These are phyloP conservation scores for Pythium insidiosum DNA, from an alignment of 352 stramenopile species.

Conservation along the genomic window DNA sequence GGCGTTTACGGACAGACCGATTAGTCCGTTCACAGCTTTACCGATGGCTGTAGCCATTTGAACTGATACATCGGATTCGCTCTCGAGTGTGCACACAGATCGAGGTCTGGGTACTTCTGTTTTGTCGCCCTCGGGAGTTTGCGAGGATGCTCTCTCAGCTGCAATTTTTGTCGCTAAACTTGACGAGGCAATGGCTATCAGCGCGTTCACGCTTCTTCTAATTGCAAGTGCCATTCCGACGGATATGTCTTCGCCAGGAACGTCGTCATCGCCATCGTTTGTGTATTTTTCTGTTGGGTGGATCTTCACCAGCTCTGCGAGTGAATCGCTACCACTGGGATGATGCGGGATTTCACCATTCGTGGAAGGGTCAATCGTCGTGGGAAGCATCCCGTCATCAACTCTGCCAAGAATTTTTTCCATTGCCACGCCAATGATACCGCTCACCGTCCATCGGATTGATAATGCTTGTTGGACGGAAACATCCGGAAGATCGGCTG, in stretches of 20 bases:
- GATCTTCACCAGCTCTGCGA: too few species aligned
- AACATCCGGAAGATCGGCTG: too few species aligned
- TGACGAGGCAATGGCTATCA: too few species aligned
- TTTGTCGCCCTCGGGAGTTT: not conserved
- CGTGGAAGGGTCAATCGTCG: not conserved
- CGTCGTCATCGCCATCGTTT: not conserved
- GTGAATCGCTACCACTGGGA: too few species aligned
- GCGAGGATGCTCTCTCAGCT: too few species aligned
- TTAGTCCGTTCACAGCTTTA: constrained; percentile 28
- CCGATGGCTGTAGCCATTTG: constrained; percentile 40
- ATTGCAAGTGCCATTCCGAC: too few species aligned
- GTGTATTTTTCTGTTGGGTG: too few species aligned
- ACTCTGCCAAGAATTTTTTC: constrained; percentile 12
- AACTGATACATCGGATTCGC: constrained; percentile 21
- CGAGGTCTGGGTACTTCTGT: constrained; percentile 3
- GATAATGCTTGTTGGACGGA: constrained; percentile 25
- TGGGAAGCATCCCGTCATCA: not conserved
- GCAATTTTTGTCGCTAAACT: too few species aligned
- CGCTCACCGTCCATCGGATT: constrained; percentile 27
- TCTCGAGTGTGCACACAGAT: too few species aligned
- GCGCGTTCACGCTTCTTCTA: too few species aligned
- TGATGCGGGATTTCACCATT: not conserved
- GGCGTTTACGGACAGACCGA: too few species aligned
- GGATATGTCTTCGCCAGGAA: not conserved
- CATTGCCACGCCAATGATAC: constrained; percentile 29